phyloP scores from a whole-genome alignment of 805 yeast genomes.

The Diddensiella caesifluorescens region DNA sequence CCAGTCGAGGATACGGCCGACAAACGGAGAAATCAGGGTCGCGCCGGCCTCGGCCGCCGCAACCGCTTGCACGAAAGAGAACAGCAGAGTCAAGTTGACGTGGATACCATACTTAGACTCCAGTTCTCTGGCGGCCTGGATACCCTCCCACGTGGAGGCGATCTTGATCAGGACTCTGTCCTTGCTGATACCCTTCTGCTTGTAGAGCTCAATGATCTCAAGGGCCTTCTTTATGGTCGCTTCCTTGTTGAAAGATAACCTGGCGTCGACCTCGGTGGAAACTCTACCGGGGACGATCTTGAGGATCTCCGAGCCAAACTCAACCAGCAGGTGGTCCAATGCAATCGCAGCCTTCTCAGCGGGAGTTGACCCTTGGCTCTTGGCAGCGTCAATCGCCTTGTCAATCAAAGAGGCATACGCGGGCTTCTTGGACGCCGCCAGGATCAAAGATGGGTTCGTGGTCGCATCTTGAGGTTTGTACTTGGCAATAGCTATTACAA shows the following conservation, averaged over 20 bases:
- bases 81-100: constrained; percentile 90
- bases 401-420: constrained; percentile 88
- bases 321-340: constrained; percentile 87
- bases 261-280: constrained; percentile 98
- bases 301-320: constrained; percentile 91
- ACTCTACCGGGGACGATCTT: constrained; percentile 98
- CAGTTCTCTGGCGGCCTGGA: constrained; percentile 94
- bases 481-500: constrained; percentile 67
- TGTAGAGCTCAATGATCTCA: constrained; percentile 81
- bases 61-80: constrained; percentile 96
- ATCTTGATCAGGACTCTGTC: constrained; percentile 92
- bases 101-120: constrained; percentile 88
- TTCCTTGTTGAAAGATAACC: constrained; percentile 91
- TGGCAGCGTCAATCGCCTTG: constrained; percentile 82
- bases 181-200: constrained; percentile 76
- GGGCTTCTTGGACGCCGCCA: constrained; percentile 89
- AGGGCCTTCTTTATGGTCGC: constrained; percentile 93
- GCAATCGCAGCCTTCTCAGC: constrained; percentile 72
- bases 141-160: constrained; percentile 99
- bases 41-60: constrained; percentile 98
- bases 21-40: constrained; percentile 96
- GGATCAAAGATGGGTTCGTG: constrained; percentile 94
- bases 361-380: constrained; percentile 39
- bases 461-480: constrained; percentile 99
- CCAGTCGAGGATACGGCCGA: constrained; percentile 98